Percentiles rank a stretch among this genome's conserved stretches.
Conservation (phyloP, 1,284 basidiomycete species). For the Sporisorium scitamineum region DNA sequence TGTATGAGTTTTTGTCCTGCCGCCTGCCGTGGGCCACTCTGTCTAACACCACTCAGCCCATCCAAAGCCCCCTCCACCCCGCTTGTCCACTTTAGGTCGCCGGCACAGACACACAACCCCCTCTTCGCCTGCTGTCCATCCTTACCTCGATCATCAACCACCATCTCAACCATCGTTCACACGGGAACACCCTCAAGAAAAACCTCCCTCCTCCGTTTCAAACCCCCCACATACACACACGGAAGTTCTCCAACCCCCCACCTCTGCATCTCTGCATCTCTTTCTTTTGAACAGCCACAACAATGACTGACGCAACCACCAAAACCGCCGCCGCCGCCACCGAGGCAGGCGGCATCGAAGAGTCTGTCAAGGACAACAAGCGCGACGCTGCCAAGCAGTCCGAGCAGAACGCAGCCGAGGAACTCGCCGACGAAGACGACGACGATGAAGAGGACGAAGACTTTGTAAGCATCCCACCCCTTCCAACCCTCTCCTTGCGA, state of each 20-base stretch:
- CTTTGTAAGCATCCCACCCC: conserved; percentile 21
- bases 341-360: conserved; percentile 21
- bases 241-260: too few relatives aligned
- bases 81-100: too few relatives aligned
- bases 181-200: too few relatives aligned
- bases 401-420: conserved; percentile 31
- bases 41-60: too few relatives aligned
- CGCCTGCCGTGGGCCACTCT: too few relatives aligned
- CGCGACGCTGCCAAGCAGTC: conserved; percentile 29
- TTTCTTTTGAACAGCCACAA: neutral
- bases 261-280: neutral
- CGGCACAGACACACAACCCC: too few relatives aligned
- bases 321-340: conserved; percentile 10
- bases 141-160: too few relatives aligned
- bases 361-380: conserved; percentile 42
- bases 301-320: conserved; percentile 26
- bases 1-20: too few relatives aligned
- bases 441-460: conserved; percentile 49
- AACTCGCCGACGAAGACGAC: conserved; percentile 30
- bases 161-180: too few relatives aligned
- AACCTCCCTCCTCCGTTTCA: too few relatives aligned
- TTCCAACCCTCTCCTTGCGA: neutral
- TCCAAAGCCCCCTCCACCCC: too few relatives aligned
- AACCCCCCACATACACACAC: neutral
- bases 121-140: too few relatives aligned